Conservation (phyloP, 805 yeast genomes). For the Ogataea methylovora region DNA sequence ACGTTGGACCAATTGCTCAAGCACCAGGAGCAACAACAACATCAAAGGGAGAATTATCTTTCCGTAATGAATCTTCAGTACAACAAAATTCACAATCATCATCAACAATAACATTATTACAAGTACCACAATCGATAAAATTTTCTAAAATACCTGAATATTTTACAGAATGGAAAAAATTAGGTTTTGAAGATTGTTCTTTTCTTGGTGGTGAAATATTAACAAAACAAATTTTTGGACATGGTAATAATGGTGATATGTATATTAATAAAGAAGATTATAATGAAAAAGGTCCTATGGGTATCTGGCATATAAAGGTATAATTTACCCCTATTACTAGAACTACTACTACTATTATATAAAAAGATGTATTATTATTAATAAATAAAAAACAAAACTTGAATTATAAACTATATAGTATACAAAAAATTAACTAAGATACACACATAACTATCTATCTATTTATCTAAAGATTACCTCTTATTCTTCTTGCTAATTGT, state of each 20-base stretch:
- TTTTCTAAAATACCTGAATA: slow-evolving; percentile 77
- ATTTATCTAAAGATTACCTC: slow-evolving; percentile 35
- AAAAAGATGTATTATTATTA: no score
- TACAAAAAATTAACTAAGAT: no score
- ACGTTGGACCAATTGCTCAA: slow-evolving; percentile 12
- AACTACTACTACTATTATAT: no score
- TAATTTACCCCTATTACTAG: slow-evolving; percentile 9
- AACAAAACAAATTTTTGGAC: slow-evolving; percentile 74
- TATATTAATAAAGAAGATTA: slow-evolving; percentile 66
- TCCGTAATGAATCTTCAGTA: slow-evolving; percentile 18
- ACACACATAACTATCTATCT: not conserved
- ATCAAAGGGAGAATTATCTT: slow-evolving; percentile 14
- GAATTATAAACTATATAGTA: not conserved
- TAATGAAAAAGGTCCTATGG: slow-evolving; percentile 72
- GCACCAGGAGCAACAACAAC: slow-evolving; percentile 6
- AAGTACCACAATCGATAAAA: slow-evolving; percentile 74
- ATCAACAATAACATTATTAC: slow-evolving; percentile 21
- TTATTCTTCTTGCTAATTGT: slow-evolving; percentile 69
- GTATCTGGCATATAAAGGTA: slow-evolving; percentile 51
- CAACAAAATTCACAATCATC: not conserved
- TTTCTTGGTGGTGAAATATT: slow-evolving; percentile 86
- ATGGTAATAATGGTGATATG: slow-evolving; percentile 54
- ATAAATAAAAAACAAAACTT: no score
- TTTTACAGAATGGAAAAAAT: slow-evolving; percentile 89
- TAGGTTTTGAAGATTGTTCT: slow-evolving; percentile 66